Base-by-base conservation (phyloP, 805 yeast genomes). In the Kodamaea nitidulidarum region DNA sequence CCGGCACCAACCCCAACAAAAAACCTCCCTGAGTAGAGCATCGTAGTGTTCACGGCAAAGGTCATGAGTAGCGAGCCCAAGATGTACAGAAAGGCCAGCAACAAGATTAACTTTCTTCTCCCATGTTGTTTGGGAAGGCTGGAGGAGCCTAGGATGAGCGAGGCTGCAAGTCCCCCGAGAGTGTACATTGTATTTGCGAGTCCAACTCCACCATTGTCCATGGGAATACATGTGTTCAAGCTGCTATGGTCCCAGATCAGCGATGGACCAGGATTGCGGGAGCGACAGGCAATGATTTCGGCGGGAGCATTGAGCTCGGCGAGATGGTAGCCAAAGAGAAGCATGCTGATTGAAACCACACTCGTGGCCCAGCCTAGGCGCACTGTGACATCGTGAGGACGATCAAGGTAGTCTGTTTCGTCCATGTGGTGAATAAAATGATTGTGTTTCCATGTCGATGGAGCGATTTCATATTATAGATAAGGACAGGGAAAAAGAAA, bases 321-420 rank as follows among this genome's bases (percentile, higher is more conserved):
- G 26, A 66, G 52, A 46, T 66, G 70, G 46, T 52, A 66, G 3
- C 71, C 70, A 48, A 65, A 64, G 44, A 63, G 67, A 15, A 66
- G 45, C 4, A 70, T 65, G 32, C 70, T 57, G 30, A 64, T 39
- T 38, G 66, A 55, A 10, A 61, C 55, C 9, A 63, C 51, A 15
- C 54, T 49, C 10, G 67, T 60, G 16, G 71, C 60, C 67, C 68
- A 63, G 0, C 54, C 65, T 12, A 65, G 47, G 15, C 48, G 50
- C 38, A 50, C 44, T 1, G 69, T 65, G 22, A 65, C 55, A 27
- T 31, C 36, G 32, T 59, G 64, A 5, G 45, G 49, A 11, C 42
- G 31, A 7, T 48, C 44, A 21, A 49, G 40, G 18, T 15, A 30
- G 24, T 39, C 38, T 16, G 26, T 32, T 27, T 27, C 31, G 15